Base-by-base conservation (phyloP, 257 asterid genomes). In the Nicotiana noctiflora region DNA sequence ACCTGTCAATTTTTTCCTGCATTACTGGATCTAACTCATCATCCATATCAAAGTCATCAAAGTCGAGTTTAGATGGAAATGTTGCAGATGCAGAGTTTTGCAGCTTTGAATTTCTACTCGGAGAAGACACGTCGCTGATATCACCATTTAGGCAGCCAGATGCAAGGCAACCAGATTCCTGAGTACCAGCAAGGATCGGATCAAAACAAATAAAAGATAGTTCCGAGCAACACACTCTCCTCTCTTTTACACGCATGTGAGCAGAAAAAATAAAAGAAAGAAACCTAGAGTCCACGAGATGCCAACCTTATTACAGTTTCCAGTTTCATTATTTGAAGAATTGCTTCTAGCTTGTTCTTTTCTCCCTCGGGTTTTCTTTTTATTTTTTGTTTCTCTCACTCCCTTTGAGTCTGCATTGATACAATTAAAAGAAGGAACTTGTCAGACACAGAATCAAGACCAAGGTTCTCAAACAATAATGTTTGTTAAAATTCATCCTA, bases 1-100 rank as follows among this genome's bases (percentile, higher is more conserved):
- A 88, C 90, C 90, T 88, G 75, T 88, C 90, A 37, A 88, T 80
- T 84, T 88, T 82, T 88, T 88, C 89, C 86, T 84, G 82, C 86
- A 84, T 83, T 66, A 86, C 90, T 55, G 90, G 90, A 80, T 88
- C 90, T 67, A 88, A 78, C 74, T 86, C 90, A 80, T 88, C 89
- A 44, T 85, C 87, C 79, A 83, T 53, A 75, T 85, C 90, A 53
- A 65, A 85, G 81, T 83, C 90, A 67, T 88, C 90, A 74, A 84
- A 84, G 80, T 85, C 87, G 21, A 76, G 81, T 76, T 88, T 81
- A 46, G 88, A 57, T 68, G 90, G 79, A 76, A 84, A 74, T 18
- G 59, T 55, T 62, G 46, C 79, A 77, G 89, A 84, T 75, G 85
- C 46, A 12, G 84, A 72, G 74, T 70, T 82, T 74, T 77, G 81